phyloP scores from a whole-genome alignment of 768 basidiomycete genomes.

The Ramaria sp. region DNA sequence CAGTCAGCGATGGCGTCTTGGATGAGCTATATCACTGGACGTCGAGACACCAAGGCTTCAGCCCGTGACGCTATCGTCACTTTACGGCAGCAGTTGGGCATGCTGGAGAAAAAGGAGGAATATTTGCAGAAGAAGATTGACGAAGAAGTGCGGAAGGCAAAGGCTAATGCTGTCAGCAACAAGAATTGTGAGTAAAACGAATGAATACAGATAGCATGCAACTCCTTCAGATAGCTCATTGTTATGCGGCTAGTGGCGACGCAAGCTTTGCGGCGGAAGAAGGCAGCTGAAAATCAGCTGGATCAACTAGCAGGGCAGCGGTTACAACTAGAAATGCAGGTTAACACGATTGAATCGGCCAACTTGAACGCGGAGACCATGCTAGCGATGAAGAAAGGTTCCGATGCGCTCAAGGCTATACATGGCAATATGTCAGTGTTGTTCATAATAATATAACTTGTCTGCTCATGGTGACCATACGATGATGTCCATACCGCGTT shows the following conservation, averaged over 20 bases:
- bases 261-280: slow-evolving; percentile 88
- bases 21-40: slow-evolving; percentile 86
- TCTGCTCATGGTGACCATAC: neutral
- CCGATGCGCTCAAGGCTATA: slow-evolving; percentile 80
- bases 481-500: neutral
- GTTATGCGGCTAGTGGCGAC: slow-evolving; percentile 54
- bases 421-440: slow-evolving; percentile 77
- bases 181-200: slow-evolving; percentile 62
- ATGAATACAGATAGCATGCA: neutral
- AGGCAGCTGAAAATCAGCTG: slow-evolving; percentile 75
- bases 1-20: slow-evolving; percentile 29
- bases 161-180: slow-evolving; percentile 86
- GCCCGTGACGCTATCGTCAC: slow-evolving; percentile 90
- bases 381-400: slow-evolving; percentile 93
- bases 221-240: neutral
- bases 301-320: slow-evolving; percentile 78
- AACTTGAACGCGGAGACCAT: slow-evolving; percentile 98
- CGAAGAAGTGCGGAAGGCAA: slow-evolving; percentile 86
- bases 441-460: neutral
- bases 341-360: slow-evolving; percentile 93
- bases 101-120: slow-evolving; percentile 99
- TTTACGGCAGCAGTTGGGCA: slow-evolving; percentile 85
- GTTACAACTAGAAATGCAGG: slow-evolving; percentile 90
- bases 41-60: slow-evolving; percentile 71
- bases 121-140: slow-evolving; percentile 93